These are phyloP conservation scores for Incumbomyces lentus DNA, from an alignment of 2,329 filamentous ascomycete genomes.

Conservation along the genomic window DNA sequence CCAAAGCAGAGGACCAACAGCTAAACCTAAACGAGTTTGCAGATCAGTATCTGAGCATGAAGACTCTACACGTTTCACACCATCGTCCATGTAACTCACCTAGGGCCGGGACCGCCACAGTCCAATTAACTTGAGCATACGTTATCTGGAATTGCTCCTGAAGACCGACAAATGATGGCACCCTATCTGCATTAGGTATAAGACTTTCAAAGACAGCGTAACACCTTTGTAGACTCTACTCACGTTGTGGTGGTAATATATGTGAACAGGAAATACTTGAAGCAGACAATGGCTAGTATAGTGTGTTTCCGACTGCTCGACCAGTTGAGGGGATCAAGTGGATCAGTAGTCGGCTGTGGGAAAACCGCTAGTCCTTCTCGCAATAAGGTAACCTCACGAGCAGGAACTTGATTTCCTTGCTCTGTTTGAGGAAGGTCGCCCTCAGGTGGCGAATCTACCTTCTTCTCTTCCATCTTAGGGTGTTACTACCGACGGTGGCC, in stretches of 20 bases:
- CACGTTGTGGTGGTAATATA: conserved; percentile 46
- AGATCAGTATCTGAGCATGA: too few species aligned
- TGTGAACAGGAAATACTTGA: conserved; percentile 47
- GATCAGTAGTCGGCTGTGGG: conserved; percentile 36
- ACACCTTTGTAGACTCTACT: not conserved
- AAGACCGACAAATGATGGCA: conserved; percentile 43
- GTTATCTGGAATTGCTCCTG: conserved; percentile 37
- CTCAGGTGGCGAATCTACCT: not conserved
- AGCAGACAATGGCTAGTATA: conserved; percentile 44
- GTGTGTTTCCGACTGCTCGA: conserved; percentile 36
- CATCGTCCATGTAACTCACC: conserved; percentile 22
- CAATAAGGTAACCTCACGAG: conserved; percentile 10
- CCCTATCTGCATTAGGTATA: conserved; percentile 12
- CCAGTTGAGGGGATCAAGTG: conserved; percentile 48
- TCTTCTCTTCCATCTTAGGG: not conserved
- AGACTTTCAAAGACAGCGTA: not conserved
- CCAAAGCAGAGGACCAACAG: conserved; percentile 43
- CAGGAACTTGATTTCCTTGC: not conserved
- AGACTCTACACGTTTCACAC: too few species aligned
- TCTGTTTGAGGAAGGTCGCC: not conserved
- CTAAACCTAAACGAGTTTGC: conserved; percentile 27
- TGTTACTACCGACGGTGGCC: not conserved
- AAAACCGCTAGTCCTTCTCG: conserved; percentile 26
- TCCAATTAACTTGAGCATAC: conserved; percentile 44
- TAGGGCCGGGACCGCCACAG: conserved; percentile 42